Base-by-base conservation (phyloP, 2,329 filamentous ascomycete genomes). In the Claviceps capensis region DNA sequence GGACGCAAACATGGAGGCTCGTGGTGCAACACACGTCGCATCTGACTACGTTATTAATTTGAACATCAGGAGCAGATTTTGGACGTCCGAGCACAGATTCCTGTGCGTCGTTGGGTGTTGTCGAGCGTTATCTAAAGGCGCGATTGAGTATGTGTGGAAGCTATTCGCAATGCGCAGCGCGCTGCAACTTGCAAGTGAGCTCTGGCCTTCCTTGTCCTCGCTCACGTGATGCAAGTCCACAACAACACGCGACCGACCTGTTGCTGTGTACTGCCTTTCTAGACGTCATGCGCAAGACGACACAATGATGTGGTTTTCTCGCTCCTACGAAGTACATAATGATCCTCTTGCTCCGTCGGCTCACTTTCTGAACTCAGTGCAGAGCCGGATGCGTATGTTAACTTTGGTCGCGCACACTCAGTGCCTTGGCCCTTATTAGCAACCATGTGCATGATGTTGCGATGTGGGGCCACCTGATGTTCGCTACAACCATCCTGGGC, bases 11-110 rank as follows among this genome's bases (percentile, higher is more conserved):
- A 70, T 70, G 60, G 63, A 61, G 60, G 57, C 9, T 59, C 66
- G 67, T 64, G 66, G 66, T 67, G 67, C 68, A 68, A 68, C 66
- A 54, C 55, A 56, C 58, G 67, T 69, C 65, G 67, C 68, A 65
- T 60, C 64, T 67, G 69, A 62, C 65, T 59, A 58, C 53, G 55
- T 52, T 56, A 54, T 61, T 49, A 55, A 61, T 61, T 61, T 61
- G 60, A 57, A 60, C 67, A 70, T 70, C 60, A 58, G 56, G 60
- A 59, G 56, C 13, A 19, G 30, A 17, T 48, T 36, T 53, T 11
- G 37, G 42, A 40, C 34, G 34, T 19, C 52, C 30, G 30, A 34
- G 19, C 38, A n/a, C 48, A 37, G 44, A 40, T 50, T 22, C 34
- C n/a, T 44, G 44, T 19, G 19, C 42, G 36, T 30, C 16, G 43